A percentile compares a stretch with the other conserved stretches of the same genome.
Conservation (phyloP, 2,329 filamentous ascomycete genomes). For the Orbilia javanica region DNA sequence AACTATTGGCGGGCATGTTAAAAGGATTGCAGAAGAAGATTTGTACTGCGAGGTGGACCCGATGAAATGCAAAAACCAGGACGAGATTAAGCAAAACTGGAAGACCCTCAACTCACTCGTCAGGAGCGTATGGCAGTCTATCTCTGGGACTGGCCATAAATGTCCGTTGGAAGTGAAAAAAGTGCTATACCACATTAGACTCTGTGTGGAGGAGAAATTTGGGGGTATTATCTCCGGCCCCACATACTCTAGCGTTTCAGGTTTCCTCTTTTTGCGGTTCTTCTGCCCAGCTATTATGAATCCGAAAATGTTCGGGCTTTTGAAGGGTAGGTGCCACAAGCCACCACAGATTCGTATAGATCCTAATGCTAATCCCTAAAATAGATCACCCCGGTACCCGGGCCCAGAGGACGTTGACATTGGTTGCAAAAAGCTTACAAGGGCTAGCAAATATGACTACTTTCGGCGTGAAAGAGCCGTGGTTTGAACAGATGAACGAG, state of each 20-base stretch:
- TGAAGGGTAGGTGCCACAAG: slow-evolving; percentile 71
- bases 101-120: slow-evolving; percentile 72
- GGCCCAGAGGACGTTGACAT: slow-evolving; percentile 74
- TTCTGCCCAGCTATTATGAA: slow-evolving; percentile 78
- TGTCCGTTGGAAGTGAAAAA: slow-evolving; percentile 75
- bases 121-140: slow-evolving; percentile 73
- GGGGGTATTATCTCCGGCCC: slow-evolving; percentile 76
- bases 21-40: slow-evolving; percentile 89
- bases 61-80: slow-evolving; percentile 74
- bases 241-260: slow-evolving; percentile 77
- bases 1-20: slow-evolving; percentile 84
- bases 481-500: slow-evolving; percentile 80
- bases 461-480: slow-evolving; percentile 77
- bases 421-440: slow-evolving; percentile 78
- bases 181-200: slow-evolving; percentile 76
- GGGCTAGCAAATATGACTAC: slow-evolving; percentile 77
- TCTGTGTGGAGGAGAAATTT: slow-evolving; percentile 77
- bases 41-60: slow-evolving; percentile 96
- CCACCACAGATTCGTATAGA: slow-evolving; percentile 2
- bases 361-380: slow-evolving; percentile 25
- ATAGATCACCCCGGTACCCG: slow-evolving; percentile 74
- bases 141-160: slow-evolving; percentile 71
- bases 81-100: slow-evolving; percentile 76
- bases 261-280: slow-evolving; percentile 77
- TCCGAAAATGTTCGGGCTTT: slow-evolving; percentile 76